Conservation (phyloP, 768 basidiomycete species). For the Sistotremastrum niveocremeum region DNA sequence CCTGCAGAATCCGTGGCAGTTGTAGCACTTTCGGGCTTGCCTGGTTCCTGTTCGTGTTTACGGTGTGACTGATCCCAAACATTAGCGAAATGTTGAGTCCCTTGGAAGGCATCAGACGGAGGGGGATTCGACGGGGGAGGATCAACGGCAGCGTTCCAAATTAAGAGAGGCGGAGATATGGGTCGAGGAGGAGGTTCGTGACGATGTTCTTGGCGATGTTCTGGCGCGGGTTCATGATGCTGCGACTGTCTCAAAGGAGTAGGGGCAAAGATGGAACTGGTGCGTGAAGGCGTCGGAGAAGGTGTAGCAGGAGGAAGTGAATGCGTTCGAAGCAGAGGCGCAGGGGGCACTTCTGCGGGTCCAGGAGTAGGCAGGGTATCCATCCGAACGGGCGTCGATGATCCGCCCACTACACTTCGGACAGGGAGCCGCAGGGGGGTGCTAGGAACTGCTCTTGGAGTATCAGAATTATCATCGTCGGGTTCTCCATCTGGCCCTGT, state of each 20-base stretch:
- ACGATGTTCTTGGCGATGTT: constrained; percentile 12
- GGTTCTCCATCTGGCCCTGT: background rate
- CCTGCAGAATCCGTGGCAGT: constrained; percentile 12
- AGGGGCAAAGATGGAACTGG: constrained; percentile 10
- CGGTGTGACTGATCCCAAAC: constrained; percentile 64
- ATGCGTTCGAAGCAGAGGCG: constrained; percentile 36
- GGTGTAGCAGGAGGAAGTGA: constrained; percentile 32
- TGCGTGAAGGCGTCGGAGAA: constrained; percentile 4
- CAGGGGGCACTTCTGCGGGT: constrained; percentile 46
- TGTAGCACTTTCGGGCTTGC: constrained; percentile 15
- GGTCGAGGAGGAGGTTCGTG: constrained; percentile 27
- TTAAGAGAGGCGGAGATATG: constrained; percentile 46
- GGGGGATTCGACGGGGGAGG: constrained; percentile 60
- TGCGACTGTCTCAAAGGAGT: constrained; percentile 6
- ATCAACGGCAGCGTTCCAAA: constrained; percentile 74
- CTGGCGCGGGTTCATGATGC: constrained; percentile 13
- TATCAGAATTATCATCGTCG: background rate
- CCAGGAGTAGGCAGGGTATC: constrained; percentile 47
- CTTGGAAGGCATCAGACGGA: constrained; percentile 45
- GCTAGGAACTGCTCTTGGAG: background rate
- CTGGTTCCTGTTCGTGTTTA: constrained; percentile 23
- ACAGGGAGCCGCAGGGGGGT: background rate
- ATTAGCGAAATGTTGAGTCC: constrained; percentile 69
- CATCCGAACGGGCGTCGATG: constrained; percentile 34
- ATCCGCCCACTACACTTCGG: constrained; percentile 5